Base-by-base conservation (phyloP, 2,329 filamentous ascomycete species). In the Sporothrix brunneoviolacea region DNA sequence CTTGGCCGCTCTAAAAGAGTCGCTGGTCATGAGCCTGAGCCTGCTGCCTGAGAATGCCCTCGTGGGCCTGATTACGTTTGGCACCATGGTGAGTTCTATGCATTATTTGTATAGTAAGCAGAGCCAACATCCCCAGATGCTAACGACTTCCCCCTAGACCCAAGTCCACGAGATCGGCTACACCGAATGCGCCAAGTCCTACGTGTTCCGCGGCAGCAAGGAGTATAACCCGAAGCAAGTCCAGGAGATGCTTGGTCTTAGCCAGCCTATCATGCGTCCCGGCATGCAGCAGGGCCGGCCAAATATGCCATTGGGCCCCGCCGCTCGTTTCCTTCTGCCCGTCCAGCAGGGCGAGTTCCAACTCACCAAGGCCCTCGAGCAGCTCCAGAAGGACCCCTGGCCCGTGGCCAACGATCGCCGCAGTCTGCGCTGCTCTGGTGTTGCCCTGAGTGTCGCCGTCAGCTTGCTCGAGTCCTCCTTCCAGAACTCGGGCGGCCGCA, bases 141-240 rank as follows among this genome's bases (percentile, higher is more conserved):
- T 64, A 50, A 68, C 56, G 33, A 19, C 51, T 62, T 37, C 10
- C 58, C 41, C 19, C 13, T 59, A 90, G 86, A 83, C 89, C 28
- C 91, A 96, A 80, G 89, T 98, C 16, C 93, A 98, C 66, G 93
- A 98, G 70, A 88, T 98, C 59, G 93, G 93, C 50, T 98, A 98
- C 65, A 91, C 88, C 50, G 93, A 97, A 70, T 98, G 93, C 69
- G 89, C 93, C 58, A 98, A 97, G 71, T 96, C 91, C 6, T 98
- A 96, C 63, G 93, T 98, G 37, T 98, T 98, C 77, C 83, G 91
- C 51, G 93, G 93, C 35, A 96, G 84, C 75, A 98, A 97, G 74
- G 93, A 98, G 63, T 98, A 98, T 68, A 79, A 84, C n/a, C 88
- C 91, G 48, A 97, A 97, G 72, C 91, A 97, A 66, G 90, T 98